phyloP scores from a whole-genome alignment of 176 grass and related monocot species.

The Saccharum spontaneum region DNA sequence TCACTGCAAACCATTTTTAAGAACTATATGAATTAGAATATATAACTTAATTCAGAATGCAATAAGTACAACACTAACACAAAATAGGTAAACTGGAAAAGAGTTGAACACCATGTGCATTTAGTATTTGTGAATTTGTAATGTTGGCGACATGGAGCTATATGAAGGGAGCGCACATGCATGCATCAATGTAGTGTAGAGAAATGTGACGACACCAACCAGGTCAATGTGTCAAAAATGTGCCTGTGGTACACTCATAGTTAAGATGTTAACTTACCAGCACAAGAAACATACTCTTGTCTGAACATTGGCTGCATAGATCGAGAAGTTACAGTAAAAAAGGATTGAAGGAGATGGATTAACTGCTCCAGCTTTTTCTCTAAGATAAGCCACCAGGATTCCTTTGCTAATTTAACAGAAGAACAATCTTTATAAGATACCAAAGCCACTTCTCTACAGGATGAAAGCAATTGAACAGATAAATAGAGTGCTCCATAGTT shows the following conservation, averaged over 20 bases:
- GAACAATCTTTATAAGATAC: conserved; percentile 39
- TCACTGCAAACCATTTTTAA: conserved; percentile 61
- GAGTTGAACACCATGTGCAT: conserved; percentile 1
- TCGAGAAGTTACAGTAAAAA: conserved; percentile 38
- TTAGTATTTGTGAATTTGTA: conserved; percentile 5
- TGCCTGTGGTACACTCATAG: conserved; percentile 9
- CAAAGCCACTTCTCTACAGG: conserved; percentile 73
- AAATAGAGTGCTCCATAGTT: conserved; percentile 84
- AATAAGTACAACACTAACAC: conserved; percentile 2
- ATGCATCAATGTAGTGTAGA: conserved; percentile 10
- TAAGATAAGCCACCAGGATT: conserved; percentile 69
- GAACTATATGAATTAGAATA: conserved; percentile 39
- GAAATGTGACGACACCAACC: background rate
- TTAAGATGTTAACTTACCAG: conserved; percentile 49
- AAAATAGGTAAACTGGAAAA: conserved; percentile 2
- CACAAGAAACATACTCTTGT: conserved; percentile 52
- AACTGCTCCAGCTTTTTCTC: conserved; percentile 45
- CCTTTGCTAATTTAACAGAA: conserved; percentile 48
- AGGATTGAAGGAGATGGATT: conserved; percentile 47
- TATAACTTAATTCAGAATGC: conserved; percentile 10
- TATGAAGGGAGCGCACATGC: background rate
- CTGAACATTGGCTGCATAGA: conserved; percentile 29
- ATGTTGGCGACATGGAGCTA: conserved; percentile 6
- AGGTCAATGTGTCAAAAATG: conserved; percentile 23
- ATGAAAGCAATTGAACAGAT: conserved; percentile 76